Evolutionary conservation across 805 yeast species (phyloP).

Genomic region (Spathaspora sp.): DNA sequence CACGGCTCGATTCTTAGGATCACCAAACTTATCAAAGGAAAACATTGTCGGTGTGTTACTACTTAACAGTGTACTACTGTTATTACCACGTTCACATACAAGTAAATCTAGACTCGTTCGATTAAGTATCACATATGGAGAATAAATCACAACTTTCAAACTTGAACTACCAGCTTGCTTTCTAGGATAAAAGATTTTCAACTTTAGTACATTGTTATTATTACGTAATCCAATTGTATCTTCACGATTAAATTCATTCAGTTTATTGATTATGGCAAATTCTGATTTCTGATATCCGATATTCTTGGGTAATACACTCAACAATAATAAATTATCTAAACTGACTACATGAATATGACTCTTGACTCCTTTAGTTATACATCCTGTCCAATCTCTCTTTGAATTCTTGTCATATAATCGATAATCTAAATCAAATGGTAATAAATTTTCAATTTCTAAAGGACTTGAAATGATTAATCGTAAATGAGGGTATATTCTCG

Average conservation of each 20-base stretch:
- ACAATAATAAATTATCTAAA: slow-evolving; percentile 62
- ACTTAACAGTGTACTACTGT: slow-evolving; percentile 38
- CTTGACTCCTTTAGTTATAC: slow-evolving; percentile 60
- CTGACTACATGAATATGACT: slow-evolving; percentile 79
- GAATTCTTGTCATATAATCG: slow-evolving; percentile 73
- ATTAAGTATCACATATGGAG: slow-evolving; percentile 84
- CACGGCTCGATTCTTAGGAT: slow-evolving; percentile 62
- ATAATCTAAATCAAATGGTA: slow-evolving; percentile 79
- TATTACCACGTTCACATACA: slow-evolving; percentile 55
- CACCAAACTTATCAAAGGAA: slow-evolving; percentile 64
- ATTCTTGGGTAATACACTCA: slow-evolving; percentile 64
- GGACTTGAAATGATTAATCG: slow-evolving; percentile 78
- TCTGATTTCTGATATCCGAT: slow-evolving; percentile 64
- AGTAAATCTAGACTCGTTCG: slow-evolving; percentile 67
- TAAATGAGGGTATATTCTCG: slow-evolving; percentile 82
- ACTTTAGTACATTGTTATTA: slow-evolving; percentile 64
- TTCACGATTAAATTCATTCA: slow-evolving; percentile 57
- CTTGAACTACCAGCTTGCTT: slow-evolving; percentile 53
- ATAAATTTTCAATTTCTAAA: slow-evolving; percentile 72
- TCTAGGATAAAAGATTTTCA: slow-evolving; percentile 62
- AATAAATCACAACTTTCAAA: slow-evolving; percentile 61
- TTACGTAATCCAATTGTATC: slow-evolving; percentile 43
- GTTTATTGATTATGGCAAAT: slow-evolving; percentile 68
- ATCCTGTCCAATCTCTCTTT: slow-evolving; percentile 62
- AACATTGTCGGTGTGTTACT: slow-evolving; percentile 65